phyloP scores from a whole-genome alignment of 192 early-diverging fungal species.

The Coemansia sp. region DNA sequence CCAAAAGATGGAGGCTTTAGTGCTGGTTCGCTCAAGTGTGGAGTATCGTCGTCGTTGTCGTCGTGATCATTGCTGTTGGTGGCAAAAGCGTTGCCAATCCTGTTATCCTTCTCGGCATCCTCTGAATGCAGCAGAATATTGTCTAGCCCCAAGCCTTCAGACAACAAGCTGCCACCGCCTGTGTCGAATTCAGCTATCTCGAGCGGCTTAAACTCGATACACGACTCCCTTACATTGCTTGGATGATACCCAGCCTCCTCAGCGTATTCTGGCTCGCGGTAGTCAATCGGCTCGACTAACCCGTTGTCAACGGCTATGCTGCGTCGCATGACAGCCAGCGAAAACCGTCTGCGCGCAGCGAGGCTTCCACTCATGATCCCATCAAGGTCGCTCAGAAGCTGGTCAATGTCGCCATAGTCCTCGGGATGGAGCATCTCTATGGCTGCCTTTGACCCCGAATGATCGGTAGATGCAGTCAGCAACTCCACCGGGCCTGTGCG shows the following conservation, averaged over 20 bases:
- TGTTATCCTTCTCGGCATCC: not conserved
- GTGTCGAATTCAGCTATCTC: conserved; percentile 25
- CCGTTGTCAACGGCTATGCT: conserved; percentile 43
- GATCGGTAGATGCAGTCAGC: conserved; percentile 41
- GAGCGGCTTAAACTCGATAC: conserved; percentile 43
- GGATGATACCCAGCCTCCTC: not conserved
- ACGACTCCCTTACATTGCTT: not conserved
- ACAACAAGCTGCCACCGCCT: not conserved
- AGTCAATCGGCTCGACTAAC: conserved; percentile 39
- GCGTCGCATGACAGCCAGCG: conserved; percentile 41
- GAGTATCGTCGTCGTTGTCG: conserved; percentile 19
- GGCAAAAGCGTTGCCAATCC: not conserved
- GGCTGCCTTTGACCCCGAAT: conserved; percentile 47
- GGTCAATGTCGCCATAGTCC: conserved; percentile 49
- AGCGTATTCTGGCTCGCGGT: conserved; percentile 3
- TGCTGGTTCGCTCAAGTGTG: conserved; percentile 14
- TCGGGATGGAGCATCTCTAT: conserved; percentile 38
- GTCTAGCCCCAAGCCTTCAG: conserved; percentile 27
- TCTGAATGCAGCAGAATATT: conserved; percentile 20
- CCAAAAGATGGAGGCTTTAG: conserved; percentile 2
- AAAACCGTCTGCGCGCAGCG: conserved; percentile 47
- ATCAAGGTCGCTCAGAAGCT: conserved; percentile 41
- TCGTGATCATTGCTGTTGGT: not conserved
- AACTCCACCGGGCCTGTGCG: conserved; percentile 41
- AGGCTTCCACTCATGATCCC: conserved; percentile 48